These are phyloP conservation scores for Dryas drummondii DNA, from an alignment of 306 rosid species.

Conservation along the genomic window DNA sequence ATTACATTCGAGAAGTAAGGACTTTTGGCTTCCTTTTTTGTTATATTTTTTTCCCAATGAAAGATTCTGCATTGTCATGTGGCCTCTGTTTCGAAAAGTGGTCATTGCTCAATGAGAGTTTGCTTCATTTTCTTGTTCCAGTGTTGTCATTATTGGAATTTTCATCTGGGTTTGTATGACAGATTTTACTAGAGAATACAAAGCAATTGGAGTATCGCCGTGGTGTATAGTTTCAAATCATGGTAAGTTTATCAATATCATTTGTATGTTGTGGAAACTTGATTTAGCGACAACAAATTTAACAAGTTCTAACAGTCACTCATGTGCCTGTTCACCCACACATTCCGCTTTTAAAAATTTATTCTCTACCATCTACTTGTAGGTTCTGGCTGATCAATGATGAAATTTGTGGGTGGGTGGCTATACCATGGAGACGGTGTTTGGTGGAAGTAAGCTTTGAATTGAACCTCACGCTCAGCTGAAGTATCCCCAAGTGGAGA, in stretches of 20 bases:
- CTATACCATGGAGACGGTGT: slow-evolving; percentile 64
- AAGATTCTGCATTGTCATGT: neutral
- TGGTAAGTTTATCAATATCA: slow-evolving; percentile 7
- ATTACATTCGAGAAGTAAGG: slow-evolving; percentile 67
- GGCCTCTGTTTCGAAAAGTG: neutral
- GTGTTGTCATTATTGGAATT: slow-evolving; percentile 12
- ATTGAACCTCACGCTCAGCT: slow-evolving; percentile 62
- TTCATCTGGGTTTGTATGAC: slow-evolving; percentile 28
- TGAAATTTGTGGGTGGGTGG: slow-evolving; percentile 82
- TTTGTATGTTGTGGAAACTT: neutral
- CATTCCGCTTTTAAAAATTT: neutral
- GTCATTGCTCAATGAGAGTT: neutral
- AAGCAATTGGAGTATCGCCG: slow-evolving; percentile 67
- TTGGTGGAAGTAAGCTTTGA: slow-evolving; percentile 72
- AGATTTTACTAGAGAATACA: slow-evolving; percentile 74
- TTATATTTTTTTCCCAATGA: neutral
- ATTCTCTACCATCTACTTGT: neutral
- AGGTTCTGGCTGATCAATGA: slow-evolving; percentile 61
- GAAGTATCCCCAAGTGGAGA: slow-evolving; percentile 61
- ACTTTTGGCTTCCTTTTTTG: neutral
- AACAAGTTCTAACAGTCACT: neutral
- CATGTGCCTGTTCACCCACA: neutral
- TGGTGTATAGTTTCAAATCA: slow-evolving; percentile 39
- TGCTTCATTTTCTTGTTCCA: slow-evolving; percentile 22
- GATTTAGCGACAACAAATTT: neutral